Conservation (phyloP, 148 eudicot genomes). For the Camellia granthamiana region DNA sequence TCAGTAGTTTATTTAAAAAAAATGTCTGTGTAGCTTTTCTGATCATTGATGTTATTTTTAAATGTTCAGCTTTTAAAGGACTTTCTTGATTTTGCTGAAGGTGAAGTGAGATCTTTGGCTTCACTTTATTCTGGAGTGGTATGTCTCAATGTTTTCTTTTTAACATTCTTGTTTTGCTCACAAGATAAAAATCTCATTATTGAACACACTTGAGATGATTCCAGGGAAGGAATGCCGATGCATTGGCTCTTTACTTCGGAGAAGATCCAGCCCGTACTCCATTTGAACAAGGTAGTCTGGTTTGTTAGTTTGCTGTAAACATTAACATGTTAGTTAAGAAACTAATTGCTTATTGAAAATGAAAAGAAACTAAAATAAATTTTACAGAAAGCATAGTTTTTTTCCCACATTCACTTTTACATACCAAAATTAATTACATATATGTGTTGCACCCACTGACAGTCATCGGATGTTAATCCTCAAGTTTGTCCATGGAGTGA, state of each 20-base stretch:
- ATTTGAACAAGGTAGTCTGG: slow-evolving; percentile 79
- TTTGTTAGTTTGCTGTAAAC: neutral
- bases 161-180: neutral
- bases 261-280: slow-evolving; percentile 94
- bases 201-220: neutral
- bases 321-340: neutral
- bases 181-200: neutral
- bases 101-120: slow-evolving; percentile 77
- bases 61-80: slow-evolving; percentile 54
- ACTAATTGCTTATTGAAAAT: neutral
- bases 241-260: slow-evolving; percentile 82
- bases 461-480: neutral
- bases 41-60: slow-evolving; percentile 14
- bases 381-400: neutral
- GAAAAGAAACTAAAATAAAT: neutral
- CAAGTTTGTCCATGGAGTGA: neutral
- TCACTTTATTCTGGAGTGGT: slow-evolving; percentile 85
- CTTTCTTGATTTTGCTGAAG: slow-evolving; percentile 76
- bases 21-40: slow-evolving; percentile 1
- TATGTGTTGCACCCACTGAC: neutral
- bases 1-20: neutral
- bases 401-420: neutral
- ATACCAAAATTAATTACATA: neutral
- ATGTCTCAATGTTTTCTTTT: slow-evolving; percentile 20
- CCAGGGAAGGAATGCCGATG: slow-evolving; percentile 90